Base-by-base conservation (phyloP, 495 filamentous ascomycete species). In the Penicillium herquei region DNA sequence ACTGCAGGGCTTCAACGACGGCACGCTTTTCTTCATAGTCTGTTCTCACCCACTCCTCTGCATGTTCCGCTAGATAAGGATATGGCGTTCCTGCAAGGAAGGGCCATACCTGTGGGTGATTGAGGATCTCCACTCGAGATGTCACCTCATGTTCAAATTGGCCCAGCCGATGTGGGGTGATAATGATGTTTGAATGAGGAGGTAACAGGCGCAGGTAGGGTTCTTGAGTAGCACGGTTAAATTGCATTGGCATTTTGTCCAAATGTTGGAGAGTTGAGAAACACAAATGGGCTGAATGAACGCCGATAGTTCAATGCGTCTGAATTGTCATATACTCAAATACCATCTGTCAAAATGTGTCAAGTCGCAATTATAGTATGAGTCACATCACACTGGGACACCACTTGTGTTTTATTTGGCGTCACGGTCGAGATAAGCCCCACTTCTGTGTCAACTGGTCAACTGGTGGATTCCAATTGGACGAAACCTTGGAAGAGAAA, bases 131-230 rank as follows among this genome's bases (percentile, higher is more conserved):
- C 2, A 57, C 39, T 16, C 51, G 16, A 6, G 44, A 46, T 5
- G 41, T 11, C 11, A 55, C 26, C 6, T 57, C 57, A 11, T 58
- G 51, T 16, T 57, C 41, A 9, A 51, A 31, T 7, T 55, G 37
- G 37, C 46, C 13, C 17, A 32, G 39, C 7, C 63, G 56, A 21
- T 63, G 61, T n/a, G 63, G 61, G 26, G 68, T 70, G 55, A 70
- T 55, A 51, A 69, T 65, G n/a, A 69, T 69, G 37, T 69, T 54
- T 11, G 54, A 39, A 21, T 53, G 55, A 14, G 66, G 66, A 8
- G 57, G 47, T n/a, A 54, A 57, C 14, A 69, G 59, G 30, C 59
- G 64, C 34, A 69, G 55, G 46, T 69, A 69, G 6, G 64, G 62
- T 35, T 69, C 66, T 26, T 48, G 52, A 0, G 57, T 66, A 45